Base-by-base conservation (phyloP, 345 rosid species). In the Litchi chinensis region DNA sequence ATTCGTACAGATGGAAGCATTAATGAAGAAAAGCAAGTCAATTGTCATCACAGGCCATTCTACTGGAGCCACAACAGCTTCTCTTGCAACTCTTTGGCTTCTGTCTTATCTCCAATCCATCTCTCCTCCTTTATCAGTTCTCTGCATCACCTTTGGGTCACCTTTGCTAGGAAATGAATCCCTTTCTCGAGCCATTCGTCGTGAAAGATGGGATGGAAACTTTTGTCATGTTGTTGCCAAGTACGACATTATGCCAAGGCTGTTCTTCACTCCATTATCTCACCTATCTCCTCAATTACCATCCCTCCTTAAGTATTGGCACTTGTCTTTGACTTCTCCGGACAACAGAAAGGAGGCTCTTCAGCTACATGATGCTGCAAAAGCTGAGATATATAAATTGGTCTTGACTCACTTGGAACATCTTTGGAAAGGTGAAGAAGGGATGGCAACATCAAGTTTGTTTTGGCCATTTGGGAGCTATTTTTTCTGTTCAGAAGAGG, bases 1-100 rank as follows among this genome's bases (percentile, higher is more conserved):
- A 56, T 32, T 21, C 10, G 6, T 70, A 85, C 88, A 92, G 96
- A 84, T 92, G 48, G 26, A 15, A 19, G 76, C 8, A 11, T 5
- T 90, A 54, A 65, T 73, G 46, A 74, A 82, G 79, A 77, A 73
- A 40, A 77, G 81, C 79, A 86, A 85, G 85, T 84, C 82, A 12
- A 79, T 95, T 13, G 93, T 93, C 54, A 78, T 96, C 19, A 86
- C 97, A 4, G 99, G 99, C 66, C 94, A 96, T 72, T 93, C 93
- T 32, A 54, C 89, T 18, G 94, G 97, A 13, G 99, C 90, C n/a
- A 82, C 98, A 19, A 56, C 82, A 0, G 97, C 97, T n/a, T 80
- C 94, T 50, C 91, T 96, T 37, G 81, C 91, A 59, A 86, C 97
- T 74, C 91, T 96, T 12, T 91, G 92, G 91, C 93, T 96, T 48